Evolutionary conservation across 805 yeast species (phyloP), one percentile per base, ranked within the genome.

Genomic region (Saccharomycopsis sp.): DNA sequence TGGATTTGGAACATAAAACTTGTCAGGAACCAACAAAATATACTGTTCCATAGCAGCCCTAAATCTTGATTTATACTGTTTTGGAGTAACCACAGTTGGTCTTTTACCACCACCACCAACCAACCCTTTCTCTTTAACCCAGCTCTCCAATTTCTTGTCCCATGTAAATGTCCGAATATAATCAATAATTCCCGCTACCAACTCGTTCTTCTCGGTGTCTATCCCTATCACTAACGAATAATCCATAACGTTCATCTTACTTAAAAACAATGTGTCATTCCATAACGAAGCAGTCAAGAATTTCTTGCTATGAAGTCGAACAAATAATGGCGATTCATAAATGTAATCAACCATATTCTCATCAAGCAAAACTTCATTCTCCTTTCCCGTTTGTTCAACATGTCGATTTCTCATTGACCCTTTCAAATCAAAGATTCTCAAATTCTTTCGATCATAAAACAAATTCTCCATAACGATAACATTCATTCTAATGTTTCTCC

Each of bases 171-270:
- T 88, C 48, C 99, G 66, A 36, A 93, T 79, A 69, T 94, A 93
- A 61, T 93, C 84, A 50, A 93, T 89, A 33, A 93, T 89, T 3
- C 99, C 99, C 11, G 89, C 96, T 16, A 88, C 87, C 29, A 93
- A 68, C 44, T 81, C 81, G 9, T 66, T 59, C 38, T 68, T 71
- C 13, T 62, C 65, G 8, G 71, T 66, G 58, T 93, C 95, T 33
- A 93, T 85, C 0, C 97, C 99, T 48, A 93, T 81, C 7, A 93
- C 96, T 52, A 93, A 68, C 0, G 97, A 90, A 58, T 93, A 93
- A 61, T 93, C 99, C 99, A 93, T 93, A 4, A 93, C 97, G 58
- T 93, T 95, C 95, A 93, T 86, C 56, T 94, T 93, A 2, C 95
- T 88, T 43, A 93, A 66, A 59, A 93, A 94, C 13, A 93, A 67